Base-by-base conservation (phyloP, 1,139 yeast species). In the Candida sp. region DNA sequence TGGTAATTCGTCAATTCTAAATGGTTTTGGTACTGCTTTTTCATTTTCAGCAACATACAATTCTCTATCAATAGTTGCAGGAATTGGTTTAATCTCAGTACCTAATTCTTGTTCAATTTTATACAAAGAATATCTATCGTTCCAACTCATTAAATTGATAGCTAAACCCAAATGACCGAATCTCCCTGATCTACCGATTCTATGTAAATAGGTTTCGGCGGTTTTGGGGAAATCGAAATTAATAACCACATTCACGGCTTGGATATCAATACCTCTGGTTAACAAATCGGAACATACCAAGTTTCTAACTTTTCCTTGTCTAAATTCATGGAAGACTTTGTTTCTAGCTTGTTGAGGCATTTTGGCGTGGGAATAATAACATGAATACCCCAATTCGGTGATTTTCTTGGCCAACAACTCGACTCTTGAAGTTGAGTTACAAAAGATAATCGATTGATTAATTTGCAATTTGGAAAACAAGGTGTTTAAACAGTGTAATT, bases 171-270 rank as follows among this genome's bases (percentile, higher is more conserved):
- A 81, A 66, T 95, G 99, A 54, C 99, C 99, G 63, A 90, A 93
- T 77, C 99, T 87, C 56, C 99, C 99, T 3, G 97, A 90, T 75
- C 99, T 91, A 76, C 99, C 98, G 60, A 93, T 95, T 79, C 99
- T 87, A 70, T 93, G 99, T 57, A 93, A 79, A 66, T 93, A 93
- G 36, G 98, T 93, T 68, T 93, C 99, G 8, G 98, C 97, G 46
- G 88, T 90, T 67, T 93, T 93, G 49, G 99, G 99, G 83, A 93
- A 93, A 68, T 93, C 99, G 66, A 93, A 95, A 70, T 93, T 93
- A 58, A 93, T 88, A 45, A 93, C 99, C 40, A 93, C 99, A 61
- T 95, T 95, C 52, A 93, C 99, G 9, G 98, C 98, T 68, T 95
- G 99, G 57, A 93, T 93, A 76, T 93, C 99, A 57, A 93, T 93